Evolutionary conservation across 2,329 filamentous ascomycete genomes (phyloP), one percentile per base, ranked within the genome.

Genomic region (Monilinia fructigena): DNA sequence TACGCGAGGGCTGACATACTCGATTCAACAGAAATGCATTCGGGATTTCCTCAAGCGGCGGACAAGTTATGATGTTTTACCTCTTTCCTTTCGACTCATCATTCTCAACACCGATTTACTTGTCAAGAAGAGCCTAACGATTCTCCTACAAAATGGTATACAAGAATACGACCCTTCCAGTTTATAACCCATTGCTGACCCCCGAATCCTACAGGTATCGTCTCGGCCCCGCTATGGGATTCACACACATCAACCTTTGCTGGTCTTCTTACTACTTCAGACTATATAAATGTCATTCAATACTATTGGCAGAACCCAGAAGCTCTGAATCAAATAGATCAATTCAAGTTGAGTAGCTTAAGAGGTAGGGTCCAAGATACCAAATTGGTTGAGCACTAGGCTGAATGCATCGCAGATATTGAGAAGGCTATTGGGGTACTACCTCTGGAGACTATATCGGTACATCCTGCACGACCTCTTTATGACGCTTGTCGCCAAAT

Each of bases 271-370:
- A 99, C 95, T 38, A 95, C 93, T 70, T 96, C 93, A 68, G 95
- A 99, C 80, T 99, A 95, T 78, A 96, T 99, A 80, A 99, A 99
- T 76, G 90, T 99, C 66, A 96, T 99, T 52, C 94, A 98, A 78
- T 99, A 99, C 80, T 98, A 99, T 82, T 97, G 93, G 83, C 93
- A 98, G 79, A 96, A 95, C 73, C 95, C 94, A 2, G 92, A 96
- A 72, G 90, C 93, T 67, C 85, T 98, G 68, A 87, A 89, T 71
- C 89, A 94, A 76, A 91, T 99, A 73, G 95, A 98, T 72, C 91
- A 97, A 78, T 97, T 99, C 77, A 89, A 92, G 56, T 81, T 99
- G 69, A 94, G 91, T 80, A 97, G 92, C 76, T 85, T 99, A 67
- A 86, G 94, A 85, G 92, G 93, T 96, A 82, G 67, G 82, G 45